Base-by-base conservation (phyloP, 1,139 yeast species). In the Kurtzmaniella quercitrusa region DNA sequence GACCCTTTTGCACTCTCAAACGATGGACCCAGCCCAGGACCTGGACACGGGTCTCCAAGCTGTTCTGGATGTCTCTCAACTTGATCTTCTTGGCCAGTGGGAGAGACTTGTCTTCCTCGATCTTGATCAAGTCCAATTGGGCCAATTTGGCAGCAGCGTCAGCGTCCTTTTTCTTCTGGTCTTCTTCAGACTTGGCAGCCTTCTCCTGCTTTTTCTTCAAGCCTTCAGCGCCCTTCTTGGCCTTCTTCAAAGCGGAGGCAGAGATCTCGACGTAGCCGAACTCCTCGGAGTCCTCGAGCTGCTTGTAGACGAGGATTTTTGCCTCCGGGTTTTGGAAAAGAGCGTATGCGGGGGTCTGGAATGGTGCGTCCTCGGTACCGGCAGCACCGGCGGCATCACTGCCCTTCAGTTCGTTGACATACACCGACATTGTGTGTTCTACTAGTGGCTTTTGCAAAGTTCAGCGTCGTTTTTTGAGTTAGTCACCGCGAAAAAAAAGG, bases 11-110 rank as follows among this genome's bases (percentile, higher is more conserved):
- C 43, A 81, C 59, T 66, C 99, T 83, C 59, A 93, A 75, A 65
- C 98, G 86, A 68, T 94, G 99, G 50, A 94, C 76, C 99, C 99
- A 94, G 49, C 98, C 99, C 53, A 81, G 82, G 38, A 91, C 84
- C 48, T 73, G 63, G 45, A 90, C 89, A 63, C 98, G 81, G 48
- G 71, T 54, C 42, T 76, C 85, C 38, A 85, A 67, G 60, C 68
- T 60, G 3, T 70, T 75, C 46, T 74, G 75, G 38, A 85, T 65
- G 6, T 71, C 55, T 51, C 73, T 66, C 58, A 93, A 77, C 69
- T 89, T 91, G 63, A 81, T 77, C 58, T 72, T 79, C 50, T 66
- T 63, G 42, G 97, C 94, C 34, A 58, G 59, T 46, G 96, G 93
- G 54, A 89, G 76, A 12, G 86, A 73, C 40, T 68, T 55, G 60